Evolutionary conservation across 805 yeast genomes (phyloP), one percentile per base, ranked within the genome.

Genomic region (Saccharomycopsis sp.): DNA sequence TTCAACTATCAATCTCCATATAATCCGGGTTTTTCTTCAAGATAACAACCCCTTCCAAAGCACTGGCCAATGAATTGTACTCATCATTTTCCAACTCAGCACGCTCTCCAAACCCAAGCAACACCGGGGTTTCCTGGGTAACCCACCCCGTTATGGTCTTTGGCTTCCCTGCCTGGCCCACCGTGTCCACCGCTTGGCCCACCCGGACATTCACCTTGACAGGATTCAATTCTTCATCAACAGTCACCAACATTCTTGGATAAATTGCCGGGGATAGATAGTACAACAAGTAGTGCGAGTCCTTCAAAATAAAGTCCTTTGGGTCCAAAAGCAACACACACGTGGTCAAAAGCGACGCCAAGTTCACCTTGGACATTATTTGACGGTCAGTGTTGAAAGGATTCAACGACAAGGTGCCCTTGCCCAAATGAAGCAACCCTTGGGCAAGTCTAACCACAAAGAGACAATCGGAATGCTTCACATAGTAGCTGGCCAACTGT

Each of bases 91-190:
- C 99, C 51, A 92, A 68, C 61, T 92, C 99, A 0, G 98, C 99
- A 48, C 96, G 73, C 61, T 92, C 99, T 33, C 97, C 97, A 52
- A 79, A 78, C 30, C 92, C 88, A 42, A 92, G 69, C 52, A 92
- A 67, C 16, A 92, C 99, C 0, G 99, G 99, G 0, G 99, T 92
- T 4, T 92, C 83, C 56, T 92, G 98, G 1, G 99, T 92, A 16
- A 92, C 97, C 98, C 98, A 92, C 27, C 99, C 99, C 3, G 99
- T 92, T 36, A 92, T 92, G 9, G 96, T 88, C 69, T 92, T 92
- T 36, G 98, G 99, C 53, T 85, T 86, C 65, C 99, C 99, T 0
- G 97, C 99, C 61, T 89, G 97, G 25, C 98, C 99, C 48, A 92
- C 97, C 30, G 88, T 86, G 59, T 92, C 98, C 21, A 92, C 97